Base-by-base conservation (phyloP, 2,329 filamentous ascomycete species). In the Xylaria sp. region DNA sequence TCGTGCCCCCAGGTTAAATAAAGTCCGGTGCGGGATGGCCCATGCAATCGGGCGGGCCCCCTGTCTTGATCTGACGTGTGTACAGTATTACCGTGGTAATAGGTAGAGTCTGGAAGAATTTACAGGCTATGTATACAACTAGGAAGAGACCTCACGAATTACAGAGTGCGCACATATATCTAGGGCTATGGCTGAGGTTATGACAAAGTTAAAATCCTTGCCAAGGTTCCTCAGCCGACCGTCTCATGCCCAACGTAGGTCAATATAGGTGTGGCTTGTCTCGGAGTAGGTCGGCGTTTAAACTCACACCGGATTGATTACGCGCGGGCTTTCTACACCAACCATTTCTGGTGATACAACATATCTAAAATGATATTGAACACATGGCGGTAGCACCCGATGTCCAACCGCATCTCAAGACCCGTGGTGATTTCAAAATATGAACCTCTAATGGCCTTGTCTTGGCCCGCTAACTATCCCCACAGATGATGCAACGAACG, bases 241-340 rank as follows among this genome's bases (percentile, higher is more conserved):
- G 25, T 29, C 17, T 47, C 17, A 10, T 27, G 43, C 29, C 31
- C 38, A 33, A 38, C n/a, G 7, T 19, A 48, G 21, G 19, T 25
- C 33, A 51, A 41, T 33, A n/a, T 41, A 43, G 25, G 25, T 56
- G 25, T 48, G 19, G 35, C 25, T 21, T 56, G 54, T 56, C 44
- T 56, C 44, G 35, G 54, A 11, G 25, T 17, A 29, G n/a, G n/a
- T n/a, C n/a, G n/a, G n/a, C n/a, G n/a, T 29, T 11, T 46, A 2
- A 8, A 44, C 23, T 29, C 17, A 9, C 7, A 15, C 4, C n/a
- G 9, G 13, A n/a, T n/a, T n/a, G n/a, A n/a, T n/a, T 10, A 25
- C 17, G 27, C 41, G 4, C 27, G 5, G 3, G 15, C 10, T 46
- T 46, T 29, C 15, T 46, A 46, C 11, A 37, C 9, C 35, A 13